These are phyloP conservation scores for Brassica napus DNA, from an alignment of 345 rosid genomes.

Conservation along the genomic window Da-Ae NC_063451.1:20113501-20114000, in stretches of 20 bases:
- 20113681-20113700: not conserved
- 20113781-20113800: not conserved
- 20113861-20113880: not conserved
- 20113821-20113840: not conserved
- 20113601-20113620: not conserved
- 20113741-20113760: not conserved
- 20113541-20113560: not conserved
- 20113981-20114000: not conserved
- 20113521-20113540: too few relatives aligned
- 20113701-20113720: not conserved
- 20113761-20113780: not conserved
- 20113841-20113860: not conserved
- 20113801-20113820: not conserved
- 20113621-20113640: not conserved
- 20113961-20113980: conserved; percentile 4
- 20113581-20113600: not conserved
- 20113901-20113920: not conserved
- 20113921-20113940: not conserved
- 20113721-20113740: not conserved
- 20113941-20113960: not conserved
- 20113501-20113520: too few relatives aligned
- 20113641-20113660: not conserved
- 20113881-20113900: not conserved
- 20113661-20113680: not conserved
- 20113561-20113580: not conserved